A percentile compares a stretch with the other conserved stretches of the same genome.
Evolutionary conservation across 768 basidiomycete species (phyloP).

Genomic region (Phlebiopsis flavidoalba): DNA sequence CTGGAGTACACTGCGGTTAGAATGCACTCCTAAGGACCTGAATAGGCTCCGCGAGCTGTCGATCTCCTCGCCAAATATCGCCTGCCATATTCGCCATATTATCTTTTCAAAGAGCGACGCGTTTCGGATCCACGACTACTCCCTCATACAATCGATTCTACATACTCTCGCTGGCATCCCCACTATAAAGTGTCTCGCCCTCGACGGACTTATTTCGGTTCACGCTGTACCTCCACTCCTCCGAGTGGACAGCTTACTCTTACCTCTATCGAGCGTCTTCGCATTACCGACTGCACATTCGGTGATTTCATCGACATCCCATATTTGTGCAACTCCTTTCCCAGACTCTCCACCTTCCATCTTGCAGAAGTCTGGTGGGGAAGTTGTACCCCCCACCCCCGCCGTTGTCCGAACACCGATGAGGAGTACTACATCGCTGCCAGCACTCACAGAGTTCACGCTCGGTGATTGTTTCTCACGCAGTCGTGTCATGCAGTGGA

Average conservation of each 20-base stretch:
- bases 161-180: slow-evolving; percentile 3
- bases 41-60: neutral
- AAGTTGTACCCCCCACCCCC: neutral
- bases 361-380: slow-evolving; percentile 14
- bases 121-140: slow-evolving; percentile 4
- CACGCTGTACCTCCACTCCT: neutral
- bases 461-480: slow-evolving; percentile 12
- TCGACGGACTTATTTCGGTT: slow-evolving; percentile 11
- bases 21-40: neutral
- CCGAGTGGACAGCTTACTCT: neutral
- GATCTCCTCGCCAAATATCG: neutral
- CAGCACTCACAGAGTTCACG: slow-evolving; percentile 2
- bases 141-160: slow-evolving; percentile 5
- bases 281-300: slow-evolving; percentile 9
- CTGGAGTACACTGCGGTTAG: slow-evolving; percentile 6
- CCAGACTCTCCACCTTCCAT: neutral
- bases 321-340: slow-evolving; percentile 3
- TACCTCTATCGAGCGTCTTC: slow-evolving; percentile 1
- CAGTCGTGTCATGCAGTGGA: slow-evolving; percentile 8
- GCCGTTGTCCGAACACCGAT: neutral
- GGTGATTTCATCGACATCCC: slow-evolving; percentile 1
- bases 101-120: neutral
- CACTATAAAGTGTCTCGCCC: neutral
- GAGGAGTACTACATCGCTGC: neutral
- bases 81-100: slow-evolving; percentile 1